Base-by-base conservation (phyloP, 169 alveolate genomes). In the Babesia caballi region DNA sequence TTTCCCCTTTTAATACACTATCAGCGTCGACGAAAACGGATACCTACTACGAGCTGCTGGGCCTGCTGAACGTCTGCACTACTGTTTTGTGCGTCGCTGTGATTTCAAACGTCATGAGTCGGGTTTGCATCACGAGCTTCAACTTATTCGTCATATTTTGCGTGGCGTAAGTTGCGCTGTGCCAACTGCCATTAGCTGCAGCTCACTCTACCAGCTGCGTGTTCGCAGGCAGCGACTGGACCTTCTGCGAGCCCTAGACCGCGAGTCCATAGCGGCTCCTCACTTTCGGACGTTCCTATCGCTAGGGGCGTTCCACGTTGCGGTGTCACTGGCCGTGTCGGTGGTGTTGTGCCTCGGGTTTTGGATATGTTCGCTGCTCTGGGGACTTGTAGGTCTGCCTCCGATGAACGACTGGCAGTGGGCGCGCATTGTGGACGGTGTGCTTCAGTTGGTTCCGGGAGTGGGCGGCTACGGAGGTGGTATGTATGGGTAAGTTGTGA, bases 221-320 rank as follows among this genome's bases (percentile, higher is more conserved):
- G 50, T 54, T 17, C 25, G 78, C 12, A 21, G 78, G 44, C 78
- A 67, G 23, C 50, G 58, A 17, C 14, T 50, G 17, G 66, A 53
- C 19, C 38, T 67, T 17, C 19, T 53, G 32, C 41, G 68, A 17
- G 36, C 78, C 21, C 35, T 67, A 28, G 78, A 67, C 38, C 21
- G 60, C 3, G 73, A 63, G 38, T 15, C 33, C 23, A 63, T 63
- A 63, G 54, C 73, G n/a, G 73, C 73, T 19, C 73, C 73, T 4
- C 38, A 32, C 21, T 46, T 63, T 33, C 21, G 35, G 60, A 63
- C 73, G 33, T 25, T 47, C 35, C 11, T 47, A 8, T 9, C 73
- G 23, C 30, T 28, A 9, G 11, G 61, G 38, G 28, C 46, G 4
- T 63, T 63, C 30, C 73, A 63, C 19, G 60, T 63, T 27, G 44